Base-by-base conservation (phyloP, 1,284 basidiomycete species). In the Caloboletus firmus region DNA sequence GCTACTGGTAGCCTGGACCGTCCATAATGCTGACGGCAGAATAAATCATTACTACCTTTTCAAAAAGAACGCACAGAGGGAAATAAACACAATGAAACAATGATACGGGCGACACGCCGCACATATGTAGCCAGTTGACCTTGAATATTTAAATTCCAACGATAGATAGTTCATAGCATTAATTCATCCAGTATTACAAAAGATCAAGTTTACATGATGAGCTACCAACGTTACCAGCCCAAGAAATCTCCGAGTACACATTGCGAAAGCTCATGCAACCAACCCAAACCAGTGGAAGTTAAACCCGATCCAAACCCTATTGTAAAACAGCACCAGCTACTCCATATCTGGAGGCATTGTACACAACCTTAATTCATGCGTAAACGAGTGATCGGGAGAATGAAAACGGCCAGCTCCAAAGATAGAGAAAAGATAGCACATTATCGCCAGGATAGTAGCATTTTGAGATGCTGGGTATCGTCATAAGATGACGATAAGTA, bases 401-500 rank as follows among this genome's bases (percentile, higher is more conserved):
- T 39, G 31, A 51, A 56, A 53, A 17, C 12, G 32, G 36, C 52
- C 56, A 58, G 63, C 59, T 55, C 56, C 58, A 17, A 39, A 28
- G 12, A 35, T 12, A 17, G 18, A 48, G 30, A 24, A 24, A 50
- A 11, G 12, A 43, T 24, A 48, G 31, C n/a, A 35, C 32, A 40
- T 45, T 44, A 59, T 72, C 68, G 24, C 68, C 59, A 58, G 69
- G 68, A 69, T 51, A 42, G 24, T 26, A 32, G 43, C 54, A 40
- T 18, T n/a, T 32, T 17, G 32, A 42, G 32, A 37, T 35, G 51
- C 36, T 32, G 55, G 58, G 52, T 59, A 63, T 66, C 47, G 41
- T 51, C 56, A 57, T 43, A 42, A n/a, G 18, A 35, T 24, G 51
- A 10, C 31, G 47, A 37, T 26, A 41, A 36, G 31, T 43, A 42